Base-by-base conservation (phyloP, 108 stramenopile genomes). In the Discostella pseudostelligera region DNA sequence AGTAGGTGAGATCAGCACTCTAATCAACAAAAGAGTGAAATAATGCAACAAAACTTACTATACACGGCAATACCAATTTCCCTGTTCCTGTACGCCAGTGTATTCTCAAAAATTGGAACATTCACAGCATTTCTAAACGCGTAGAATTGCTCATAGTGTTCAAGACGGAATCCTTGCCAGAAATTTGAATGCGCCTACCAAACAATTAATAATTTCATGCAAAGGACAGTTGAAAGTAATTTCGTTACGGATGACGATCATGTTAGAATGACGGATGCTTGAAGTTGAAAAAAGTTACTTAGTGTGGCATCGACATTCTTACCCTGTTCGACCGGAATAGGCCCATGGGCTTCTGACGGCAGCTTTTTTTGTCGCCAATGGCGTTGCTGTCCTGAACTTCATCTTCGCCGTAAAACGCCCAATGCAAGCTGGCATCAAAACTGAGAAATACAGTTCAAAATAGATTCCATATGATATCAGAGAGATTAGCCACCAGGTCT, bases 111-210 rank as follows among this genome's bases (percentile, higher is more conserved):
- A 17, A 65, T 32, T 20, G 63, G 68, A 8, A 65, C 50, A 22
- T 68, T 69, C 4, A 62, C 50, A 29, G 11, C 35, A 24, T 76
- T 67, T 8, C 68, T 62, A 37, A 65, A 65, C 9, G 40, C 24
- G 50, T 51, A 64, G 44, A 69, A 76, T 28, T 76, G 67, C 40
- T 76, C 75, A 36, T 58, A 69, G 25, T 69, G 54, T 50, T 35
- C 29, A 0, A 76, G 24, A 13, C 35, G 19, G 29, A 76, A 69
- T 11, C 75, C 75, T 59, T 76, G 62, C 50, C 68, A 58, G 1
- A 6, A 37, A 40, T 76, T 76, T 4, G 63, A 65, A 46, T 76
- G 75, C 2, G 75, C 67, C 46, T 51, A 32, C 5, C 32, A n/a
- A n/a, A n/a, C n/a, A n/a, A n/a, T n/a, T n/a, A 26, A 1, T 28